Conservation (phyloP, 768 basidiomycete genomes). For the Kwoniella dejecticola region DNA sequence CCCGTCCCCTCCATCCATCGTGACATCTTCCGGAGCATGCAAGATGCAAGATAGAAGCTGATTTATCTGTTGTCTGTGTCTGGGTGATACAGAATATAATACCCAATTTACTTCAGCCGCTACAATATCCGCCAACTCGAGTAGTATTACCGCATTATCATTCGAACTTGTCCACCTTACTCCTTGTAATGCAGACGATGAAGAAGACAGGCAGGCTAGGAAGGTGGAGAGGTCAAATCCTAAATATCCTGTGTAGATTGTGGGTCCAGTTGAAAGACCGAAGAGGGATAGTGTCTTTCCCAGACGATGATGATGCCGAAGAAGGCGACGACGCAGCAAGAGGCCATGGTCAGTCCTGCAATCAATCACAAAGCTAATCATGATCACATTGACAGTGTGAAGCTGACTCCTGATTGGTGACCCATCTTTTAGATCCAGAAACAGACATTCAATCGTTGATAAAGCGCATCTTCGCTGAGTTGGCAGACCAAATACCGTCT, state of each 20-base stretch:
- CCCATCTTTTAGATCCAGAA: background rate
- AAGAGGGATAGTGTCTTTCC: background rate
- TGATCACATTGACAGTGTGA: background rate
- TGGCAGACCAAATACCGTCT: slow-evolving; percentile 9
- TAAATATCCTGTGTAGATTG: slow-evolving; percentile 40
- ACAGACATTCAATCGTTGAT: background rate
- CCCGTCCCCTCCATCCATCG: no score
- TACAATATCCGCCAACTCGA: slow-evolving; percentile 39
- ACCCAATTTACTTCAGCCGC: slow-evolving; percentile 45
- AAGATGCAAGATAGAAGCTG: no score
- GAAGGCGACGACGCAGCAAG: background rate
- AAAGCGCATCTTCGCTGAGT: background rate
- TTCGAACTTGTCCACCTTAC: slow-evolving; percentile 44
- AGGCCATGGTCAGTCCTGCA: background rate
- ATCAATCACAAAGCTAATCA: slow-evolving; percentile 1
- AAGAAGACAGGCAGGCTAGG: slow-evolving; percentile 35
- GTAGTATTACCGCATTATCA: slow-evolving; percentile 35
- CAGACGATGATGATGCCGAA: background rate
- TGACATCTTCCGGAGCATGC: no score
- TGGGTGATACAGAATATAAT: slow-evolving; percentile 51
- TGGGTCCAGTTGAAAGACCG: slow-evolving; percentile 33
- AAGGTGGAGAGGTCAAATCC: slow-evolving; percentile 52
- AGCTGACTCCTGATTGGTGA: background rate
- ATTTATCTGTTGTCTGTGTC: no score
- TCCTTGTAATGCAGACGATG: slow-evolving; percentile 28